Base-by-base conservation (phyloP, 1,284 basidiomycete genomes). In the Cutaneotrichosporon sp. region DNA sequence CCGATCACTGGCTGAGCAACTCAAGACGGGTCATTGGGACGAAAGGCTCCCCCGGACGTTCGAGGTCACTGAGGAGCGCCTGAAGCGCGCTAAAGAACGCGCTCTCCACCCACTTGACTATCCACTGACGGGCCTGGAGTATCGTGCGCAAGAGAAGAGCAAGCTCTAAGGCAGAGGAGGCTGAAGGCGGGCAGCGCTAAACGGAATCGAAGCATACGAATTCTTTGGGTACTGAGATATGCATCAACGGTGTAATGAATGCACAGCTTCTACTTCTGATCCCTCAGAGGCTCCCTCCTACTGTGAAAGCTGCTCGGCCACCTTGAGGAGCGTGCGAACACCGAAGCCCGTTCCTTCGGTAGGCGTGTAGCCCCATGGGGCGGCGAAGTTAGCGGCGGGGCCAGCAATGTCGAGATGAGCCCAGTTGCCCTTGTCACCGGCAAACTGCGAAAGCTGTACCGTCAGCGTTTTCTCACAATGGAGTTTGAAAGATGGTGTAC, bases 21-120 rank as follows among this genome's bases (percentile, higher is more conserved):
- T 65, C n/a, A 44, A 49, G 27, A 51, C 49, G 5, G 61, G 56
- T 4, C 5, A 48, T 14, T 64, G 64, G 64, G 61, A 64, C 32
- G 41, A 51, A 22, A 20, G 46, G 0, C 20, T 52, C 3, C 55
- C 55, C 10, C 37, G 47, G 7, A 35, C 35, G n/a, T 48, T 47
- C n/a, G 32, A 43, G 32, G 33, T 52, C 16, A 43, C 51, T 9
- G 26, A 35, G 24, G 51, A 34, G 32, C 38, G 51, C 6, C 32
- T 52, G 19, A 20, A 39, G 39, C 45, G 37, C 0, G 46, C 51
- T 1, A 17, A 19, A 3, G 22, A 46, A 33, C 20, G 31, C 12
- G 44, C 44, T 22, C 44, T 46, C 31, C 31, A 46, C 22, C 44
- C 44, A 5, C n/a, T 25, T 8, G 32, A 46, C 20, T 46, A 46